phyloP scores from a whole-genome alignment of 805 yeast genomes.

The Jamesozyma jinghongensis region DNA sequence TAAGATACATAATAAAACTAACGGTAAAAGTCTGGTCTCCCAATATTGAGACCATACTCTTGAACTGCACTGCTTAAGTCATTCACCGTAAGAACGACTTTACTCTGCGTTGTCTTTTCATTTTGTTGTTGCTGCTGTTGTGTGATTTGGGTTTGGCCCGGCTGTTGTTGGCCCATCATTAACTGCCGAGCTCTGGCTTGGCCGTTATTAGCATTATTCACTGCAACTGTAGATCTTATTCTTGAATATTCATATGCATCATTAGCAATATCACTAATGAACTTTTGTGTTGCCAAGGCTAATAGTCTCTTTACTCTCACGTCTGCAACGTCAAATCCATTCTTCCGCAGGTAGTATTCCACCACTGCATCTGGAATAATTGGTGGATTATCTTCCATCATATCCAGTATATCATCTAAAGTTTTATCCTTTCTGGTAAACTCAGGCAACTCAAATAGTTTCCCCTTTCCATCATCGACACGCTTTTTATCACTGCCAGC shows the following conservation, averaged over 20 bases:
- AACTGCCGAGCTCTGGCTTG: conserved; percentile 77
- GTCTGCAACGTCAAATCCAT: conserved; percentile 78
- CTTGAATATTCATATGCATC: conserved; percentile 95
- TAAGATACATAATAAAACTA: conserved; percentile 25
- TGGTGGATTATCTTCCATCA: conserved; percentile 93
- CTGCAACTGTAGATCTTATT: conserved; percentile 80
- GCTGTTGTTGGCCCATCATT: conserved; percentile 52
- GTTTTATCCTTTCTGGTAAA: conserved; percentile 72
- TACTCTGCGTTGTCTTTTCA: conserved; percentile 40
- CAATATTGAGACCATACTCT: conserved; percentile 85
- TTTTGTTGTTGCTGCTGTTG: conserved; percentile 38
- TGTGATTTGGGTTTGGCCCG: conserved; percentile 32
- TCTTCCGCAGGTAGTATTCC: conserved; percentile 77
- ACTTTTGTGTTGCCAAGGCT: conserved; percentile 94
- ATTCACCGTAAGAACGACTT: conserved; percentile 83
- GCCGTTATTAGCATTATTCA: conserved; percentile 77
- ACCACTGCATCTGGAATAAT: conserved; percentile 95
- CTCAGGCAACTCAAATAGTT: conserved; percentile 50
- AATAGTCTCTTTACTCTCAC: conserved; percentile 69
- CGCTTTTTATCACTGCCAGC: conserved; percentile 10
- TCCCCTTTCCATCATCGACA: conserved; percentile 20
- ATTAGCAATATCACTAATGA: conserved; percentile 85
- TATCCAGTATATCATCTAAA: conserved; percentile 68
- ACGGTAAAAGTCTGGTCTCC: conserved; percentile 90
- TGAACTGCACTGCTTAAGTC: conserved; percentile 86